A percentile compares a stretch with the other conserved stretches of the same genome.
Conservation (phyloP, 176 grass and related monocot genomes). For the Eragrostis curvula region DNA sequence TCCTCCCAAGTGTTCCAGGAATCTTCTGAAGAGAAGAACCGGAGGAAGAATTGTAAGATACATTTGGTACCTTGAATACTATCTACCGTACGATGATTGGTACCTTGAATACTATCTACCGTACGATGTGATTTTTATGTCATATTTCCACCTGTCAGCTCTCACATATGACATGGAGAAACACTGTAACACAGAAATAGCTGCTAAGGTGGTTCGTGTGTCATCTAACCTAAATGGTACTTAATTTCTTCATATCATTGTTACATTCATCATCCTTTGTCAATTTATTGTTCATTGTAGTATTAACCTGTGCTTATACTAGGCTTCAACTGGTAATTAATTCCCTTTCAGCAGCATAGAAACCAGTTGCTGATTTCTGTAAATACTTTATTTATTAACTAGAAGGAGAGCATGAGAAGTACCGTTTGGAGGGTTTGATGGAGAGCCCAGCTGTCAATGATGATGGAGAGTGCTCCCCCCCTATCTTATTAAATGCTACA, state of each 20-base stretch:
- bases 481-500: slow-evolving; percentile 91
- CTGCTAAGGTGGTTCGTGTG: slow-evolving; percentile 77
- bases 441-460: slow-evolving; percentile 81
- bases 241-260: slow-evolving; percentile 17
- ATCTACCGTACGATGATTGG: slow-evolving; percentile 11
- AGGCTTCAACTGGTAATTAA: slow-evolving; percentile 27
- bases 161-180: slow-evolving; percentile 95
- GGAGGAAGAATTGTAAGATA: slow-evolving; percentile 79
- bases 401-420: slow-evolving; percentile 90
- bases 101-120: slow-evolving; percentile 27
- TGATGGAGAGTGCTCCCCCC: slow-evolving; percentile 87
- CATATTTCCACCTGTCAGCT: slow-evolving; percentile 62
- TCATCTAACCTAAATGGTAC: slow-evolving; percentile 88
- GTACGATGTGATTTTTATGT: slow-evolving; percentile 37
- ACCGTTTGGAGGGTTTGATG: slow-evolving; percentile 89
- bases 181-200: slow-evolving; percentile 95
- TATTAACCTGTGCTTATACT: not conserved
- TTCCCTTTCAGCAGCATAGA: not conserved
- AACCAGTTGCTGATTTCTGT: not conserved
- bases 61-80: slow-evolving; percentile 28
- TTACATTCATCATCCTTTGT: not conserved
- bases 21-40: slow-evolving; percentile 71
- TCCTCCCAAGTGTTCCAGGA: slow-evolving; percentile 98
- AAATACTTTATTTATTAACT: slow-evolving; percentile 36
- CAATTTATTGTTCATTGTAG: slow-evolving; percentile 21